These are phyloP conservation scores for Ocimum tenuiflorum DNA, from an alignment of 257 asterid genomes.

Conservation along the genomic window DNA sequence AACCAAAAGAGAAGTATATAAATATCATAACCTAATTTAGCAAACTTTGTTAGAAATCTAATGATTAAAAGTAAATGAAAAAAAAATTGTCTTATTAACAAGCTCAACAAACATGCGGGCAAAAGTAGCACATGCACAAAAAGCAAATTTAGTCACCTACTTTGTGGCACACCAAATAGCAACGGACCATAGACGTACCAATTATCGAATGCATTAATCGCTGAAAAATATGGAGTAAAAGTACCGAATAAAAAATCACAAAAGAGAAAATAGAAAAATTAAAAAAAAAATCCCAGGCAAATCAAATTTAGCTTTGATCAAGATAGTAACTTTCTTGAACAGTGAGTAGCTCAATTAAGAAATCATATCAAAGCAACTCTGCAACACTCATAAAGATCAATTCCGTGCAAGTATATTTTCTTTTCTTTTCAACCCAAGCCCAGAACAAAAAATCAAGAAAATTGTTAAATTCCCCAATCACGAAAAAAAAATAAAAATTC, in stretches of 20 bases:
- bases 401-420: constrained; percentile 1
- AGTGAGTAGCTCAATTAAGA: not conserved
- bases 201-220: not conserved
- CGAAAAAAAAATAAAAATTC: not conserved
- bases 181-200: constrained; percentile 7
- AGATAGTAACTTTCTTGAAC: not conserved
- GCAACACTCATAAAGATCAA: constrained; percentile 6
- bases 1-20: constrained; percentile 3
- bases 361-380: not conserved
- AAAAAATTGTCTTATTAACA: constrained; percentile 1
- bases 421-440: constrained; percentile 10
- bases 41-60: not conserved
- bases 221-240: not conserved
- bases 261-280: not conserved
- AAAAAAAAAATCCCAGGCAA: not conserved
- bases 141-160: constrained; percentile 12
- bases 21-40: constrained; percentile 9
- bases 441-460: not conserved
- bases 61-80: not conserved
- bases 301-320: constrained; percentile 22
- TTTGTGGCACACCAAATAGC: not conserved
- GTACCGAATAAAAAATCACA: not conserved
- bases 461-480: constrained; percentile 20
- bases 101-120: constrained; percentile 6
- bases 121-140: not conserved